Conservation (phyloP, 345 rosid genomes). For the Hibiscus syriacus region DNA sequence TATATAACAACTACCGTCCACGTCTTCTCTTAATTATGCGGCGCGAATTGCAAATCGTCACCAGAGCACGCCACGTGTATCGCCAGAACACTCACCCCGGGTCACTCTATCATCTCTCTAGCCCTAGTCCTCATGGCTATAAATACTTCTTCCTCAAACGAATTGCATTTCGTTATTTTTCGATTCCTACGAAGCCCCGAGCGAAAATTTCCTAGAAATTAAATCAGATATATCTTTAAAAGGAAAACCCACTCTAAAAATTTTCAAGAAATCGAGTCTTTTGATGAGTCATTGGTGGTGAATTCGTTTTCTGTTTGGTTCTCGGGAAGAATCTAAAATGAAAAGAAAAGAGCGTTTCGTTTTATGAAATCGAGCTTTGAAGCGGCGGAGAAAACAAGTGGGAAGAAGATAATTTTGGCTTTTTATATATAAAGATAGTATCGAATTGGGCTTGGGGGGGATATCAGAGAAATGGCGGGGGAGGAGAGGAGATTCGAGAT, state of each 20-base stretch:
- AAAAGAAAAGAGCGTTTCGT: neutral
- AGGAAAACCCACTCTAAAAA: neutral
- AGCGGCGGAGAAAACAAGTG: neutral
- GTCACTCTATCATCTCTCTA: conserved; percentile 11
- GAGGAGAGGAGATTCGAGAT: too few relatives aligned
- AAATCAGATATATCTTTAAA: too few relatives aligned
- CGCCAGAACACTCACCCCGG: neutral
- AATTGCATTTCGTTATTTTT: neutral
- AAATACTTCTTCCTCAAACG: conserved; percentile 3
- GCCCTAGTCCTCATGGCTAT: conserved; percentile 20
- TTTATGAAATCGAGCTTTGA: neutral
- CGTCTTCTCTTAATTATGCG: neutral
- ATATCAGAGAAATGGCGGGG: conserved; percentile 26
- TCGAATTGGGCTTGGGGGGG: neutral
- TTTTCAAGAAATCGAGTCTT: neutral
- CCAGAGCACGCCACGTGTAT: conserved; percentile 21
- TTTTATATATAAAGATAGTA: too few relatives aligned
- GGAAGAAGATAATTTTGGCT: neutral
- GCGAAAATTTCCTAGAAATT: neutral
- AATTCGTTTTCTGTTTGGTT: neutral
- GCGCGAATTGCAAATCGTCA: conserved; percentile 10
- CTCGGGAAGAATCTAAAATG: neutral
- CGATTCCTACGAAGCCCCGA: neutral
- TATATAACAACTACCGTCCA: neutral
- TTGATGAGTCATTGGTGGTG: neutral